Percentiles rank a stretch among this genome's conserved stretches.
phyloP scores from a whole-genome alignment of 2,329 filamentous ascomycete genomes.

The Apiospora phragmitis region DNA sequence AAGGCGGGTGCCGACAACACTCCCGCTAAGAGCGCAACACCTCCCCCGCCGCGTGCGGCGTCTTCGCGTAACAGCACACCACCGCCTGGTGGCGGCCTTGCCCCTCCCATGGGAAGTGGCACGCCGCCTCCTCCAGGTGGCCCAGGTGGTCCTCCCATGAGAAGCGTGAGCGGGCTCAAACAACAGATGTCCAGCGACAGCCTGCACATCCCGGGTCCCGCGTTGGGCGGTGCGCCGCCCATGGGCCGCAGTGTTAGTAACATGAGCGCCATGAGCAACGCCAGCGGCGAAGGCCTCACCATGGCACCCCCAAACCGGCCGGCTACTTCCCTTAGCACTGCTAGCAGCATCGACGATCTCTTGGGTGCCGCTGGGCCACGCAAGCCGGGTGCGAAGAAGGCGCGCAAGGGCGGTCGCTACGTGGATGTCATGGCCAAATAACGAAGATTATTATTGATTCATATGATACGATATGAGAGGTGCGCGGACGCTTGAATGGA shows the following conservation, averaged over 20 bases:
- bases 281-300: conserved; percentile 14
- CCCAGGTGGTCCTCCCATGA: conserved; percentile 22
- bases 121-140: conserved; percentile 23
- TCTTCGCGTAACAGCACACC: conserved; percentile 53
- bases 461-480: not conserved
- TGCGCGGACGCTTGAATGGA: not conserved
- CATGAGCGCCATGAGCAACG: conserved; percentile 38
- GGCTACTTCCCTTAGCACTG: conserved; percentile 80
- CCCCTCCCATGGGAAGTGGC: conserved; percentile 25
- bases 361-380: conserved; percentile 72
- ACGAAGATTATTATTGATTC: conserved; percentile 6
- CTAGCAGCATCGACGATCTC: conserved; percentile 93
- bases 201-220: conserved; percentile 29
- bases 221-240: conserved; percentile 33
- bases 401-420: conserved; percentile 86
- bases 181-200: conserved; percentile 38
- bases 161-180: conserved; percentile 29
- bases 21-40: conserved; percentile 63
- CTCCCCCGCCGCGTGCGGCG: conserved; percentile 72
- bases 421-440: conserved; percentile 91
- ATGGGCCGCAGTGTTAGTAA: conserved; percentile 52
- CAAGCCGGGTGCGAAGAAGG: conserved; percentile 65
- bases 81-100: conserved; percentile 25
- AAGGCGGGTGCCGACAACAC: conserved; percentile 70
- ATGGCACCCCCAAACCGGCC: conserved; percentile 55